Conservation (phyloP, 2,329 filamentous ascomycete species). For the Aotearoamyces nothofagi region DNA sequence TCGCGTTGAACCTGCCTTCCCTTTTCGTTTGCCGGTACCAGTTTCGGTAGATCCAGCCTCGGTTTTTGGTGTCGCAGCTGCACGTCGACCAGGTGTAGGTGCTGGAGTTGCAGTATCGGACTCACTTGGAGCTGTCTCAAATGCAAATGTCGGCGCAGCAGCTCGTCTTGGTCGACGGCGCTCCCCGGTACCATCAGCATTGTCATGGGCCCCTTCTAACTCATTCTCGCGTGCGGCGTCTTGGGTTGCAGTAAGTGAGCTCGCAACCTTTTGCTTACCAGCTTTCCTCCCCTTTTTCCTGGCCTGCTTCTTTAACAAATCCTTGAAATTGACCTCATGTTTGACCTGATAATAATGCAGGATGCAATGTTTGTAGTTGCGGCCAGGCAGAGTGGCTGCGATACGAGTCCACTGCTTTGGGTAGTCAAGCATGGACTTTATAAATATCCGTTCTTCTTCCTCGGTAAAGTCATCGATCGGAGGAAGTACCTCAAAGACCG, state of each 20-base stretch:
- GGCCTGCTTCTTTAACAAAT: slow-evolving; percentile 53
- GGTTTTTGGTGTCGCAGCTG: slow-evolving; percentile 27
- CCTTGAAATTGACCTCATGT: slow-evolving; percentile 60
- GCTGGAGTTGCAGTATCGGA: slow-evolving; percentile 41
- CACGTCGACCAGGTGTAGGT: slow-evolving; percentile 39
- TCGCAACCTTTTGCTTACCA: slow-evolving; percentile 33
- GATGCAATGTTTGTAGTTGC: slow-evolving; percentile 67
- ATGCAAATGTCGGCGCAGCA: slow-evolving; percentile 57
- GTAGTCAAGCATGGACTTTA: slow-evolving; percentile 57
- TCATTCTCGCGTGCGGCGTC: slow-evolving; percentile 31
- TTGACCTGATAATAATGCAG: slow-evolving; percentile 77
- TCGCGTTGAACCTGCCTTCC: slow-evolving; percentile 11
- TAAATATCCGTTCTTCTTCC: slow-evolving; percentile 55
- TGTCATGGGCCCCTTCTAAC: slow-evolving; percentile 37
- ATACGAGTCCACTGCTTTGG: slow-evolving; percentile 76
- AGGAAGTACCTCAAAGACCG: slow-evolving; percentile 56
- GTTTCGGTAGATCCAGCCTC: slow-evolving; percentile 23
- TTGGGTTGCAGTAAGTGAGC: slow-evolving; percentile 11
- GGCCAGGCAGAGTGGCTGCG: slow-evolving; percentile 47
- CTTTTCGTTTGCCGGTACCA: slow-evolving; percentile 22
- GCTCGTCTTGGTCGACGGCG: slow-evolving; percentile 45
- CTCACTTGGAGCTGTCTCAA: slow-evolving; percentile 44
- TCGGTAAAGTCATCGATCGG: slow-evolving; percentile 61
- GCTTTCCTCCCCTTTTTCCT: slow-evolving; percentile 26
- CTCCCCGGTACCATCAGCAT: slow-evolving; percentile 40